Percentiles rank a stretch among this genome's conserved stretches.
Conservation (phyloP, 1,284 basidiomycete species). For the Erythrobasidium hasegawianum region DNA sequence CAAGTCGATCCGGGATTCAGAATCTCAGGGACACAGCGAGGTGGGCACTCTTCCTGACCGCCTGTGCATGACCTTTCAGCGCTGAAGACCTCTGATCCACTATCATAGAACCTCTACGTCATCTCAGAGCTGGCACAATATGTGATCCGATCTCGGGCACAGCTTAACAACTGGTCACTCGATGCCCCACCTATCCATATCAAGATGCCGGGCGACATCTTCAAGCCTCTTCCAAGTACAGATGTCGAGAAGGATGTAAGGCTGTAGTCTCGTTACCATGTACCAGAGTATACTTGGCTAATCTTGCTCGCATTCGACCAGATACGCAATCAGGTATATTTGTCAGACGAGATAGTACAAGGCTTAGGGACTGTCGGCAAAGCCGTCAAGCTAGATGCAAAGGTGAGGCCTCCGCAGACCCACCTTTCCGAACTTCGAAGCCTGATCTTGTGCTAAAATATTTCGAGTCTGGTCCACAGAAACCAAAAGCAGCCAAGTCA, state of each 20-base stretch:
- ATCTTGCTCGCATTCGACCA: constrained; percentile 43
- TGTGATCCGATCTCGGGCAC: constrained; percentile 69
- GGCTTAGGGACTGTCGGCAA: constrained; percentile 53
- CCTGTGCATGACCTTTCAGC: background rate
- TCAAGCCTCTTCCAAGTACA: constrained; percentile 51
- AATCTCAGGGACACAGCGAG: constrained; percentile 63
- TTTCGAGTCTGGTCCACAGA: background rate
- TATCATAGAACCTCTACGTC: constrained; percentile 73
- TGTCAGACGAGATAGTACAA: constrained; percentile 59
- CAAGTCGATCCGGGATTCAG: constrained; percentile 78
- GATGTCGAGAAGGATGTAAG: constrained; percentile 44
- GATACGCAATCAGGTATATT: constrained; percentile 63
- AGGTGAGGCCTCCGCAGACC: constrained; percentile 4
- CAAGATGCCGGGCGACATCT: constrained; percentile 75
- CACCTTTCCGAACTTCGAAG: background rate
- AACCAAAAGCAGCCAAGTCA: background rate
- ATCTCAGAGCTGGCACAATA: constrained; percentile 83
- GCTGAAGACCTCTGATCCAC: constrained; percentile 4
- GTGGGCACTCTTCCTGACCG: constrained; percentile 52
- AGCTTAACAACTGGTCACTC: constrained; percentile 68
- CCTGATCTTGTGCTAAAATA: background rate
- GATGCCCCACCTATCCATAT: constrained; percentile 75
- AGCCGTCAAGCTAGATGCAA: constrained; percentile 47
- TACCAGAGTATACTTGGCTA: background rate
- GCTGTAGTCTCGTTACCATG: constrained; percentile 3